Base-by-base conservation (phyloP, 2,329 filamentous ascomycete genomes). In the Phyllosticta paracitricarpa region DNA sequence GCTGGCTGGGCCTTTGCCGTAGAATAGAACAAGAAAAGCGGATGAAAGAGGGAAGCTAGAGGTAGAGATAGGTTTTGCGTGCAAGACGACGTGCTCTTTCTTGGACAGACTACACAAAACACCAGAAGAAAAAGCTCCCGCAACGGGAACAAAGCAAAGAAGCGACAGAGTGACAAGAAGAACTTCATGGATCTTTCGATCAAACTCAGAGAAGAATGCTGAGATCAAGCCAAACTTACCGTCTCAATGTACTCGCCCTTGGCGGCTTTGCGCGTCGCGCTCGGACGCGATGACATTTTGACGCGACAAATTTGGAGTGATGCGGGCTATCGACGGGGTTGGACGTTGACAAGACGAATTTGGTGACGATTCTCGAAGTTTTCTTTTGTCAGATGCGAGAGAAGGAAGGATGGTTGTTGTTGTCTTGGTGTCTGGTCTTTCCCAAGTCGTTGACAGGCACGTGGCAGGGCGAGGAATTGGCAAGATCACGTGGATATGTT, bases 231-330 rank as follows among this genome's bases (percentile, higher is more conserved):
- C 35, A 35, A 52, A 71, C 82, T 69, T 82, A 96, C 92, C 59
- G 94, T 99, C 77, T 97, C 93, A 65, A 99, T 97, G 73, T 97
- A 97, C 76, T 97, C 92, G 76, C 90, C 90, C 76, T 91, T 96
- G 9, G 84, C 81, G 57, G 86, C 80, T 72, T 92, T 89, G 68
- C 74, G 68, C 17, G 63, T 66, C 3, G 75, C 70, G 19, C 69
- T 66, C 8, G 77, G 74, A 40, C 78, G 71, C 19, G 78, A 78
- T 73, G 40, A 48, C 40, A 48, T 48, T 17, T 19, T 48, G 40
- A 6, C 6, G 40, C 17, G 14, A n/a, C n/a, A 48, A n/a, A 3
- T 48, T 4, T 48, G 14, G 33, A 40, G 33, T 17, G 14, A 10
- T 17, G 33, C 33, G 10, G 10, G 33, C 8, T 17, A 14, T 12